A percentile compares a stretch with the other conserved stretches of the same genome.
Evolutionary conservation across 2,329 filamentous ascomycete species (phyloP).

Genomic region (Penicillium janthinellum): DNA sequence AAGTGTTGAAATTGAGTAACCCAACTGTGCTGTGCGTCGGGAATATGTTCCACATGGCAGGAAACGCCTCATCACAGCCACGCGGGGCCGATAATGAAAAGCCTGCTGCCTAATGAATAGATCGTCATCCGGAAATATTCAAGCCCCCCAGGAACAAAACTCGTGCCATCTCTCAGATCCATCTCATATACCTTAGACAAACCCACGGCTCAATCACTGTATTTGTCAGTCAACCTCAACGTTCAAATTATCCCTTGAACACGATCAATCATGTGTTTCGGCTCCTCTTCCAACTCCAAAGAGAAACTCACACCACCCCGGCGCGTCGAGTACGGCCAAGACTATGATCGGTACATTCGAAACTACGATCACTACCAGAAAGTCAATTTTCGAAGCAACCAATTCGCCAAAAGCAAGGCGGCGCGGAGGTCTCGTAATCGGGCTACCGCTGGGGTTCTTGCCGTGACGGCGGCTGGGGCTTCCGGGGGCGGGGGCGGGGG

Average conservation of each 20-base stretch:
- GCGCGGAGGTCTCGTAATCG: background rate
- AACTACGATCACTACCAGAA: slow-evolving; percentile 3
- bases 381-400: background rate
- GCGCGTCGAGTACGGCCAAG: background rate
- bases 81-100: background rate
- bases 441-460: too few relatives aligned
- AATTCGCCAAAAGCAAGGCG: background rate
- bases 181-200: background rate
- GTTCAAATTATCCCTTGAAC: background rate
- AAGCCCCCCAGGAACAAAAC: background rate
- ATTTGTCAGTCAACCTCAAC: background rate
- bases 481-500: slow-evolving; percentile 5
- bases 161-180: too few relatives aligned
- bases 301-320: slow-evolving; percentile 1
- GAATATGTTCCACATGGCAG: too few relatives aligned
- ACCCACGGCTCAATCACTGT: too few relatives aligned
- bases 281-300: background rate
- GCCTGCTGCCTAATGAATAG: background rate
- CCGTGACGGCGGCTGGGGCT: background rate
- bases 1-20: too few relatives aligned
- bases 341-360: slow-evolving; percentile 1
- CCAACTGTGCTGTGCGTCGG: too few relatives aligned
- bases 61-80: background rate
- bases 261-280: slow-evolving; percentile 12
- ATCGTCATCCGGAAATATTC: background rate